These are phyloP conservation scores for Russula compacta DNA, from an alignment of 768 basidiomycete genomes.

Conservation along the genomic window DNA sequence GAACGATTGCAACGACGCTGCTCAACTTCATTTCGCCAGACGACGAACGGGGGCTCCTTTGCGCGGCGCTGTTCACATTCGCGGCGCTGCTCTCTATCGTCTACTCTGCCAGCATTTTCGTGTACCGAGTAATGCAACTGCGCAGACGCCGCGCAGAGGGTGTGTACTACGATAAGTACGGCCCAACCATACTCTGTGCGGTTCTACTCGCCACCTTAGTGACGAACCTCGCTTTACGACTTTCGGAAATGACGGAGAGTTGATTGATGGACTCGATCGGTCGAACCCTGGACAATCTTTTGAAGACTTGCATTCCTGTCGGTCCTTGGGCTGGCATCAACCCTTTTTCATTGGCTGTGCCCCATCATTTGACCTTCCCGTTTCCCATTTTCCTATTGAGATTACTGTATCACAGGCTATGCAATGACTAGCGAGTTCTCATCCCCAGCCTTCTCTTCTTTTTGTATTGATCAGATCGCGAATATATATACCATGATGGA, in stretches of 20 bases:
- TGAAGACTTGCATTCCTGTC: not conserved
- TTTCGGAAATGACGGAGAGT: conserved; percentile 38
- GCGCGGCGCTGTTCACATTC: conserved; percentile 81
- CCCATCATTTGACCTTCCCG: too few relatives aligned
- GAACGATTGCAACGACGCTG: conserved; percentile 81
- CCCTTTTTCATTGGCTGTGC: not conserved
- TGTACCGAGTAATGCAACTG: conserved; percentile 62
- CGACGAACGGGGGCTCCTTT: conserved; percentile 71
- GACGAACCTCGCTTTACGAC: conserved; percentile 65
- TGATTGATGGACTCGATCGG: not conserved
- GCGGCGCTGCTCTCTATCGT: conserved; percentile 83
- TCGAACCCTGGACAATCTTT: not conserved
- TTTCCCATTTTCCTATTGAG: not conserved
- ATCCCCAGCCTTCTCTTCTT: not conserved
- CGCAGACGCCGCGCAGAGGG: conserved; percentile 66
- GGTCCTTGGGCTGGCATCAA: not conserved
- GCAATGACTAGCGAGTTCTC: not conserved
- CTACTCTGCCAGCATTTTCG: conserved; percentile 77
- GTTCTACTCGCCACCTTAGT: conserved; percentile 61
- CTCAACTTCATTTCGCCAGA: conserved; percentile 75
- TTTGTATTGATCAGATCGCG: not conserved
- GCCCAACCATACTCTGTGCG: conserved; percentile 67
- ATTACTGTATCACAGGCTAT: not conserved
- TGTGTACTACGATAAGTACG: conserved; percentile 84
- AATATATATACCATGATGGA: not conserved